Evolutionary conservation across 208 protist species (phyloP).

Genomic region (Trypanosoma caninum): DNA sequence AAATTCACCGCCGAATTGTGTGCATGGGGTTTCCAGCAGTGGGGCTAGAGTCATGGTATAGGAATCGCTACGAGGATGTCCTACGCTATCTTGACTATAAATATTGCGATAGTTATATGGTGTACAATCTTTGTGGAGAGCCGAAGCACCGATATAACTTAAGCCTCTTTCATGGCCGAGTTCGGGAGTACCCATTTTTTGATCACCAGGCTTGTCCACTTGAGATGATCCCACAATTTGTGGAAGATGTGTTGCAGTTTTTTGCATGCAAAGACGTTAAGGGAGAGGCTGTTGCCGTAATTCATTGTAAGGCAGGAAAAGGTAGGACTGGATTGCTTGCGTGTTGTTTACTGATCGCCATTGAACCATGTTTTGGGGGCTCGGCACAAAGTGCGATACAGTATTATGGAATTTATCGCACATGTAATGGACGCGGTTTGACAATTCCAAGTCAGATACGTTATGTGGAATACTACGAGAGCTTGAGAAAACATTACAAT

Average conservation of each 20-base stretch:
- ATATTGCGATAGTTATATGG: slow-evolving; percentile 88
- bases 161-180: slow-evolving; percentile 53
- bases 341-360: slow-evolving; percentile 59
- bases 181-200: slow-evolving; percentile 87
- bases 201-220: slow-evolving; percentile 93
- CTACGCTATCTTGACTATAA: slow-evolving; percentile 74
- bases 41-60: slow-evolving; percentile 88
- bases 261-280: slow-evolving; percentile 7
- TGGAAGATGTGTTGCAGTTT: slow-evolving; percentile 38
- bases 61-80: slow-evolving; percentile 85
- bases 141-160: slow-evolving; percentile 66
- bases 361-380: slow-evolving; percentile 33
- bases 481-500: slow-evolving; percentile 31
- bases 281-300: slow-evolving; percentile 62
- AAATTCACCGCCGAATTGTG: slow-evolving; percentile 84
- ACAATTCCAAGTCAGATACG: slow-evolving; percentile 84
- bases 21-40: slow-evolving; percentile 94
- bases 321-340: slow-evolving; percentile 95
- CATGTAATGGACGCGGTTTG: slow-evolving; percentile 77
- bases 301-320: slow-evolving; percentile 96
- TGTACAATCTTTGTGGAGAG: slow-evolving; percentile 94
- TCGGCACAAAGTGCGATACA: slow-evolving; percentile 57
- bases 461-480: slow-evolving; percentile 69
- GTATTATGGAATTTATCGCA: slow-evolving; percentile 75
- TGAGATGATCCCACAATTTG: slow-evolving; percentile 66